Percentiles rank a stretch among this genome's conserved stretches.
Conservation (phyloP, 805 yeast species). For the Wickerhamiella azymoides region DNA sequence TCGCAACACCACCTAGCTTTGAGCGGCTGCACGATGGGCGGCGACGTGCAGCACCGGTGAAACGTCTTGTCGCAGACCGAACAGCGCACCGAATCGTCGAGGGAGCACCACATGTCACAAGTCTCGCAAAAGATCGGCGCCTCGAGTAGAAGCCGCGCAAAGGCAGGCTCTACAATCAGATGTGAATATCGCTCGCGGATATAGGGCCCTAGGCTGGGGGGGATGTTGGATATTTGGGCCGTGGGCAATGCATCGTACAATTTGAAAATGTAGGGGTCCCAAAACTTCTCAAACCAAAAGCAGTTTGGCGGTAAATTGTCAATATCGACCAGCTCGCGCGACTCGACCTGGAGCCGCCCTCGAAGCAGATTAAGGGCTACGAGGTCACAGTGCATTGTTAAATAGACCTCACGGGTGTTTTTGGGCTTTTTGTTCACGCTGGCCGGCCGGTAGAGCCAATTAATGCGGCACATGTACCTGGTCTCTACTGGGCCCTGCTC, state of each 20-base stretch:
- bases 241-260: conserved; percentile 71
- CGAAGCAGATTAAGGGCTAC: conserved; percentile 66
- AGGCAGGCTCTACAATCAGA: conserved; percentile 59
- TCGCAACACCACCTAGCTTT: conserved; percentile 9
- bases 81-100: conserved; percentile 62
- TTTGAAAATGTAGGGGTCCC: conserved; percentile 71
- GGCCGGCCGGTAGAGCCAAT: conserved; percentile 84
- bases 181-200: conserved; percentile 55
- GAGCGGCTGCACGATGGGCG: conserved; percentile 82
- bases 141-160: conserved; percentile 46
- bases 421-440: conserved; percentile 56
- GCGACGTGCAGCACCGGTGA: conserved; percentile 76
- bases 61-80: conserved; percentile 57
- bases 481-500: conserved; percentile 31
- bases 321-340: conserved; percentile 42
- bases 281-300: conserved; percentile 76
- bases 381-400: conserved; percentile 73
- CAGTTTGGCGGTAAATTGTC: conserved; percentile 51
- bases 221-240: conserved; percentile 38
- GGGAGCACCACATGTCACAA: conserved; percentile 77
- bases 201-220: conserved; percentile 45
- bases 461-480: conserved; percentile 49
- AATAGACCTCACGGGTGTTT: conserved; percentile 66
- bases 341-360: conserved; percentile 61
- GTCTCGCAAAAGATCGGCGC: conserved; percentile 57